Percentiles rank a stretch among this genome's conserved stretches.
Evolutionary conservation across 1,284 basidiomycete genomes (phyloP).

Genomic region (Rhodotorula sp.): DNA sequence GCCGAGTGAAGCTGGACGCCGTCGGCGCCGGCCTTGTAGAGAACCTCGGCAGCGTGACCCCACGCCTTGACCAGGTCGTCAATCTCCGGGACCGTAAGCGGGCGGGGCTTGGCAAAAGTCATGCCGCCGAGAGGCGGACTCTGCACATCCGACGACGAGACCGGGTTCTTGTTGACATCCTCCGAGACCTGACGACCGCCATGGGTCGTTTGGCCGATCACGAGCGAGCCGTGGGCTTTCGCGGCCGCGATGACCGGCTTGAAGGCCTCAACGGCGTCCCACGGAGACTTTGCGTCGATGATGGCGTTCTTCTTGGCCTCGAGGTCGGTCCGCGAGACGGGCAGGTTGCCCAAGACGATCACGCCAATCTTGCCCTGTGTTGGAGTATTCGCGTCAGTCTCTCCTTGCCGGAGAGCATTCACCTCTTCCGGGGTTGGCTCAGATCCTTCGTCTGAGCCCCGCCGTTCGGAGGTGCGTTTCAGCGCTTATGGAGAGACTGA

Average conservation of each 20-base stretch:
- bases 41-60: slow-evolving; percentile 49
- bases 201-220: slow-evolving; percentile 53
- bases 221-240: slow-evolving; percentile 52
- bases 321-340: slow-evolving; percentile 28
- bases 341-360: slow-evolving; percentile 47
- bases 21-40: slow-evolving; percentile 45
- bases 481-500: too few species aligned
- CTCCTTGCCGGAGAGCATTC: too few species aligned
- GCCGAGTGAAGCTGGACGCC: slow-evolving; percentile 47
- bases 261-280: slow-evolving; percentile 48
- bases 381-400: too few species aligned
- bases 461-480: too few species aligned
- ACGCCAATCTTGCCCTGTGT: slow-evolving; percentile 45
- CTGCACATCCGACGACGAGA: slow-evolving; percentile 48
- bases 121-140: slow-evolving; percentile 43
- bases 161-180: slow-evolving; percentile 45
- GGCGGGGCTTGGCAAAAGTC: slow-evolving; percentile 47
- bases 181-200: slow-evolving; percentile 50
- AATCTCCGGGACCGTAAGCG: slow-evolving; percentile 47
- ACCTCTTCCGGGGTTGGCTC: too few species aligned
- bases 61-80: slow-evolving; percentile 50
- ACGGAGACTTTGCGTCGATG: slow-evolving; percentile 42
- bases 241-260: slow-evolving; percentile 48
- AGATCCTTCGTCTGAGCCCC: too few species aligned
- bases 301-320: slow-evolving; percentile 47